phyloP scores from a whole-genome alignment of 2,329 filamentous ascomycete species.

The Xylariaceae sp. region DNA sequence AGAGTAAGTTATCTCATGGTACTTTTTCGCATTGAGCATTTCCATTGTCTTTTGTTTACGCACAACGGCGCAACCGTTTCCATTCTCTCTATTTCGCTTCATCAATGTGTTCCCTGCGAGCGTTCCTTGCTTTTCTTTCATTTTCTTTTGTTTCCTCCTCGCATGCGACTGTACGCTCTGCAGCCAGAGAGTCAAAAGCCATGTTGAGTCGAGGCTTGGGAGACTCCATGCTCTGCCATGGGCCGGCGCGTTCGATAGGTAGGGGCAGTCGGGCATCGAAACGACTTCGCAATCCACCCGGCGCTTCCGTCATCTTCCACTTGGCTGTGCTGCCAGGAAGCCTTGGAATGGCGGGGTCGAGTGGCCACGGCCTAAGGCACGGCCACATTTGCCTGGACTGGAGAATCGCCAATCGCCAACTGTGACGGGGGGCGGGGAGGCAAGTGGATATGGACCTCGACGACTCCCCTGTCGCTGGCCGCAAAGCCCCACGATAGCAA shows the following conservation, averaged over 20 bases:
- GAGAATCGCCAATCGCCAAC: constrained; percentile 12
- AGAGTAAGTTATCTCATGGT: constrained; percentile 27
- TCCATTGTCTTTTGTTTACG: not conserved
- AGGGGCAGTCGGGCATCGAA: constrained; percentile 14
- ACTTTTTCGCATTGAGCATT: constrained; percentile 1
- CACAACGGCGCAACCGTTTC: constrained; percentile 9
- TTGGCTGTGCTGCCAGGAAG: constrained; percentile 6
- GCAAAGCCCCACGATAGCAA: not conserved
- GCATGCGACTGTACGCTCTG: not conserved
- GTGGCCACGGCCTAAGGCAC: constrained; percentile 11
- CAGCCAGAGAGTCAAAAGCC: not conserved
- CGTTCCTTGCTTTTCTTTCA: not conserved
- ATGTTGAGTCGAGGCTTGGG: not conserved
- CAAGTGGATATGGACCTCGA: constrained; percentile 1
- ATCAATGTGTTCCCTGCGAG: not conserved
- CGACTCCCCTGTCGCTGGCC: not conserved
- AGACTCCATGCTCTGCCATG: not conserved
- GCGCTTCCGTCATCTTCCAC: not conserved
- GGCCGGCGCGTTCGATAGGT: not conserved
- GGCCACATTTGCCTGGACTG: constrained; percentile 6
- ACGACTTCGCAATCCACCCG: constrained; percentile 10
- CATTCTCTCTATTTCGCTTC: not conserved
- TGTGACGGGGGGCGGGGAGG: constrained; percentile 4
- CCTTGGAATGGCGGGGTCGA: constrained; percentile 22
- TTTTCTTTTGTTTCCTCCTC: not conserved